Percentiles rank a stretch among this genome's conserved stretches.
These are phyloP conservation scores for Cryptococcus depauperatus DNA, from an alignment of 1,284 basidiomycete genomes.

Conservation along the genomic window DNA sequence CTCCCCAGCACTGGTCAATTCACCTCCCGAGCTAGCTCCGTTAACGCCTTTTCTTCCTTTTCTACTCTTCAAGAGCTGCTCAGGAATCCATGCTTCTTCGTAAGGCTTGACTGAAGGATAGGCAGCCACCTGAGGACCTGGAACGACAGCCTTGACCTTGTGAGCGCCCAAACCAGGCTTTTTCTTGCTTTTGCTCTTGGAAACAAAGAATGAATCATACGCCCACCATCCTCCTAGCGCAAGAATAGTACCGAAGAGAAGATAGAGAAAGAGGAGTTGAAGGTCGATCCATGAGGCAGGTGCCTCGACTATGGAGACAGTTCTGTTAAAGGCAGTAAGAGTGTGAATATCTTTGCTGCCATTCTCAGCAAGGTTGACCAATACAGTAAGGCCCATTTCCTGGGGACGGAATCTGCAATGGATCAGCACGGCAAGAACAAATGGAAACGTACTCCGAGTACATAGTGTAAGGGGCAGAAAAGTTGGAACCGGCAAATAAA, in stretches of 20 bases:
- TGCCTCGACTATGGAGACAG: constrained; percentile 75
- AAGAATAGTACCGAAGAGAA: constrained; percentile 59
- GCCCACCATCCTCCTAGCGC: constrained; percentile 60
- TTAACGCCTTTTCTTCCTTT: constrained; percentile 44
- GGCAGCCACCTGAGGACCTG: constrained; percentile 55
- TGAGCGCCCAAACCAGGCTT: constrained; percentile 4
- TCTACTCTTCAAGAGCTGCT: constrained; percentile 63
- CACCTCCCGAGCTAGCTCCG: constrained; percentile 23
- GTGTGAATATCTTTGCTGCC: constrained; percentile 46
- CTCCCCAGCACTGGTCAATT: constrained; percentile 36
- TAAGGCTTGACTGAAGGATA: constrained; percentile 62
- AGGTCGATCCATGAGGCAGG: constrained; percentile 69
- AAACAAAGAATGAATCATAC: constrained; percentile 59
- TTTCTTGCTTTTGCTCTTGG: constrained; percentile 37
- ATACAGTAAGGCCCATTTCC: constrained; percentile 67
- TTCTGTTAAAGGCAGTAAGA: constrained; percentile 65
- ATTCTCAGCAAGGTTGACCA: constrained; percentile 59
- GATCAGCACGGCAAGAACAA: neutral
- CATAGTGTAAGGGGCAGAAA: constrained; percentile 66
- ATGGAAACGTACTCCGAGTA: constrained; percentile 66
- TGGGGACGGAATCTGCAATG: constrained; percentile 53
- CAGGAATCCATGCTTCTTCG: constrained; percentile 87
- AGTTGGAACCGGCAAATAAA: constrained; percentile 57
- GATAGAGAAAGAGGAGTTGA: constrained; percentile 67
- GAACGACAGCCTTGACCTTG: constrained; percentile 46